phyloP scores from a whole-genome alignment of 2,329 filamentous ascomycete species.

The Colletotrichum spinosum region DNA sequence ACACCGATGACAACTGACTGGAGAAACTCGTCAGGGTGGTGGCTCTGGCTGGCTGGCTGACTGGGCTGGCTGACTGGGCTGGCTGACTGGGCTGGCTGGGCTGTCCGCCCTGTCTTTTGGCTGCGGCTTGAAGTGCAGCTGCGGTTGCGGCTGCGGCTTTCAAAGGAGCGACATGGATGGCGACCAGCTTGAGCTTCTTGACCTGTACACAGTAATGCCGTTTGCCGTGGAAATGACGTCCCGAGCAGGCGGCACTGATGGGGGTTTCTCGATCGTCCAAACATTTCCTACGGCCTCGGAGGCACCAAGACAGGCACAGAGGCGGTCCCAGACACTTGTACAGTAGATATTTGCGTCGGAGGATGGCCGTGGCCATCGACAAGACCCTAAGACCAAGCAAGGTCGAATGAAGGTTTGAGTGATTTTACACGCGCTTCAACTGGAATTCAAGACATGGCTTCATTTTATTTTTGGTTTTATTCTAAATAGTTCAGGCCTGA shows the following conservation, averaged over 20 bases:
- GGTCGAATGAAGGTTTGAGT: background rate
- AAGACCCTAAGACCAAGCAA: background rate
- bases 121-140: constrained; percentile 19
- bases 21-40: too few relatives aligned
- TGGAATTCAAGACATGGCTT: background rate
- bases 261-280: too few relatives aligned
- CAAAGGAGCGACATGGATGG: background rate
- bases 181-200: background rate
- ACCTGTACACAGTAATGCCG: too few relatives aligned
- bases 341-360: constrained; percentile 15
- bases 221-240: constrained; percentile 1
- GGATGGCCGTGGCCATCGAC: constrained; percentile 8
- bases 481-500: background rate
- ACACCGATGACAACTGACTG: too few relatives aligned
- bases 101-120: background rate
- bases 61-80: too few relatives aligned
- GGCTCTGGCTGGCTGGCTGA: too few relatives aligned
- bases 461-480: too few relatives aligned
- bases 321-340: background rate
- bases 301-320: too few relatives aligned
- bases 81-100: background rate
- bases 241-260: background rate
- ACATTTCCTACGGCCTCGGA: too few relatives aligned
- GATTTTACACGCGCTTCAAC: constrained; percentile 7
- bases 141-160: constrained; percentile 27